These are phyloP conservation scores for Saccharomycopsis sp. DNA, from an alignment of 805 yeast species.

Conservation along the genomic window DNA sequence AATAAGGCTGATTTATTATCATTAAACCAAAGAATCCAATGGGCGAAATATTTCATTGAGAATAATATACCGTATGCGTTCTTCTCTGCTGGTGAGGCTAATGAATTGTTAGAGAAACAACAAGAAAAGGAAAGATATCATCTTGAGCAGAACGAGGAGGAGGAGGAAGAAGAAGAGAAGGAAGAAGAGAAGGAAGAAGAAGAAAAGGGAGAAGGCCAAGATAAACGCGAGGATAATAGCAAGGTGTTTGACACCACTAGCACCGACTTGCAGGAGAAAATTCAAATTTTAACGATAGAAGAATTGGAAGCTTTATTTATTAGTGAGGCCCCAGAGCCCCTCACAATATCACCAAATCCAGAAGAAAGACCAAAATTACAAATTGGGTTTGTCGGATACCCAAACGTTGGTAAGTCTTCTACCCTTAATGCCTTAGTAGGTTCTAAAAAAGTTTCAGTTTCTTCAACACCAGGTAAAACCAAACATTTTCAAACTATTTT, in stretches of 20 bases:
- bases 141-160: slow-evolving; percentile 22
- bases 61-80: slow-evolving; percentile 77
- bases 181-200: slow-evolving; percentile 19
- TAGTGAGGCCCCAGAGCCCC: slow-evolving; percentile 66
- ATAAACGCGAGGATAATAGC: slow-evolving; percentile 29
- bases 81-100: slow-evolving; percentile 86
- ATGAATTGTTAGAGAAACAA: slow-evolving; percentile 63
- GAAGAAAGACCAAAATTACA: slow-evolving; percentile 63
- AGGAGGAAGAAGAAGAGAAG: slow-evolving; percentile 23
- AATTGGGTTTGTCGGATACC: slow-evolving; percentile 96
- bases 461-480: slow-evolving; percentile 98
- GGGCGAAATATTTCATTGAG: slow-evolving; percentile 79
- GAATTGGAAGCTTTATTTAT: slow-evolving; percentile 79
- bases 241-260: slow-evolving; percentile 28
- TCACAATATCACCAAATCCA: slow-evolving; percentile 43
- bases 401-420: slow-evolving; percentile 95
- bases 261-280: slow-evolving; percentile 37
- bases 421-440: slow-evolving; percentile 96
- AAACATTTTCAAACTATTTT: slow-evolving; percentile 96
- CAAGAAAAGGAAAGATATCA: slow-evolving; percentile 27
- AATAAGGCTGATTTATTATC: slow-evolving; percentile 91
- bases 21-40: slow-evolving; percentile 63
- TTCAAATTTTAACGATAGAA: slow-evolving; percentile 70
- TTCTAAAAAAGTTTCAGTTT: slow-evolving; percentile 94
- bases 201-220: slow-evolving; percentile 14